These are phyloP conservation scores for Trichoderma virens DNA, from an alignment of 495 filamentous ascomycete genomes.

Conservation along the genomic window DNA sequence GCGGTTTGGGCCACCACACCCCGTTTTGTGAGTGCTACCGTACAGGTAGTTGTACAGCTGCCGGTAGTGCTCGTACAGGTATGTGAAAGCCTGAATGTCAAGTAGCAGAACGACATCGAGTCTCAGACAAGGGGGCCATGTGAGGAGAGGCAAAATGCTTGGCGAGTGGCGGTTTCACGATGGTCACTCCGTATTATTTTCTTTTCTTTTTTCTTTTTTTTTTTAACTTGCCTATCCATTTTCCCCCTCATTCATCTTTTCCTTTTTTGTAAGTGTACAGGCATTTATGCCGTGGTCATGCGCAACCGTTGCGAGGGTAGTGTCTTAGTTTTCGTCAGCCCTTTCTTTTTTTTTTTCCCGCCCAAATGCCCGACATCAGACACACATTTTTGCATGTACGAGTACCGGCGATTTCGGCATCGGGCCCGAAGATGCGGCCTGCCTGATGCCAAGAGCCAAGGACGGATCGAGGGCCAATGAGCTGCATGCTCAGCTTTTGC, in stretches of 20 bases:
- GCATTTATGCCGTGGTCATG: not conserved
- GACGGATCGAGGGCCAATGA: not conserved
- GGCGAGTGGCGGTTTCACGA: conserved; percentile 8
- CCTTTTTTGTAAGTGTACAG: too few relatives aligned
- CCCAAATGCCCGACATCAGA: too few relatives aligned
- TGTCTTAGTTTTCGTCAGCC: not conserved
- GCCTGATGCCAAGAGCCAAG: conserved; percentile 2
- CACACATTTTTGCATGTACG: too few relatives aligned
- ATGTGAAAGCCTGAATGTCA: too few relatives aligned
- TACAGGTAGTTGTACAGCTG: too few relatives aligned
- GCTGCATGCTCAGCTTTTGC: not conserved
- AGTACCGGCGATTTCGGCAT: conserved; percentile 4
- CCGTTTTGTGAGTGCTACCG: too few relatives aligned
- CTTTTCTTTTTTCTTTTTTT: not conserved
- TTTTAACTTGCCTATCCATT: not conserved
- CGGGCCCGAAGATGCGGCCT: not conserved
- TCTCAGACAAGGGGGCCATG: not conserved
- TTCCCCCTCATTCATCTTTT: not conserved
- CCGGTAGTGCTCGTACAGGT: too few relatives aligned
- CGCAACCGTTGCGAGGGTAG: not conserved
- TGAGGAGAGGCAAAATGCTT: not conserved
- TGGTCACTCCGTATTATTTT: not conserved
- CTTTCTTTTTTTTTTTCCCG: not conserved
- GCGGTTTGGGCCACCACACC: too few relatives aligned
- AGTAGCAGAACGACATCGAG: too few relatives aligned